Conservation (phyloP, 1,284 basidiomycete genomes). For the Apiotrichum siamense region DNA sequence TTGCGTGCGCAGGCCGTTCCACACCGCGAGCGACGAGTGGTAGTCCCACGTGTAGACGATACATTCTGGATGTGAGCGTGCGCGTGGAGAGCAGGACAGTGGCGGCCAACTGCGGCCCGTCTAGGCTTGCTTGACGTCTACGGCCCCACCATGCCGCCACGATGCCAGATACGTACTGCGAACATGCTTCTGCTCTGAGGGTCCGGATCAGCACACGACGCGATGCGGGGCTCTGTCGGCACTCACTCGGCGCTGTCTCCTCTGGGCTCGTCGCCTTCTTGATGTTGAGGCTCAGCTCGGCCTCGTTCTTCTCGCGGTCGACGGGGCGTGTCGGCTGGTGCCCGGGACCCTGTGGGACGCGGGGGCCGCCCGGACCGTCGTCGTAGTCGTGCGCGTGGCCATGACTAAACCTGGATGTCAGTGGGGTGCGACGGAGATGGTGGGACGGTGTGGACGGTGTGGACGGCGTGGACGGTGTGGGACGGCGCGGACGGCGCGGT, state of each 20-base stretch:
- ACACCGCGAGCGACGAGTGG: slow-evolving; percentile 92
- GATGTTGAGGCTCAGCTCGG: slow-evolving; percentile 83
- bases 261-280: slow-evolving; percentile 94
- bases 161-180: slow-evolving; percentile 63
- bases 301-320: slow-evolving; percentile 92
- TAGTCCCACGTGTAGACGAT: slow-evolving; percentile 99
- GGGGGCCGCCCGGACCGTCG: slow-evolving; percentile 34
- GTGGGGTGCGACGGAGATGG: too few relatives aligned
- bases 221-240: too few relatives aligned
- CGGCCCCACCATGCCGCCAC: not conserved
- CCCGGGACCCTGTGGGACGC: slow-evolving; percentile 17
- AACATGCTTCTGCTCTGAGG: slow-evolving; percentile 96
- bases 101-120: too few relatives aligned
- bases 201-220: too few relatives aligned
- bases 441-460: too few relatives aligned
- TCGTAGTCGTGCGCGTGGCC: slow-evolving; percentile 32
- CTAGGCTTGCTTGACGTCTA: not conserved
- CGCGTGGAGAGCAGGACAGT: not conserved
- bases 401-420: slow-evolving; percentile 29
- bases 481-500: too few relatives aligned
- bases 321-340: slow-evolving; percentile 93
- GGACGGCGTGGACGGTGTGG: too few relatives aligned
- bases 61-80: slow-evolving; percentile 58
- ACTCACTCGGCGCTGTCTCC: slow-evolving; percentile 61
- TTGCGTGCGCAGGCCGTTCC: slow-evolving; percentile 89